These are phyloP conservation scores for Trichoderma erinaceum DNA, from an alignment of 495 filamentous ascomycete genomes.

Conservation along the genomic window DNA sequence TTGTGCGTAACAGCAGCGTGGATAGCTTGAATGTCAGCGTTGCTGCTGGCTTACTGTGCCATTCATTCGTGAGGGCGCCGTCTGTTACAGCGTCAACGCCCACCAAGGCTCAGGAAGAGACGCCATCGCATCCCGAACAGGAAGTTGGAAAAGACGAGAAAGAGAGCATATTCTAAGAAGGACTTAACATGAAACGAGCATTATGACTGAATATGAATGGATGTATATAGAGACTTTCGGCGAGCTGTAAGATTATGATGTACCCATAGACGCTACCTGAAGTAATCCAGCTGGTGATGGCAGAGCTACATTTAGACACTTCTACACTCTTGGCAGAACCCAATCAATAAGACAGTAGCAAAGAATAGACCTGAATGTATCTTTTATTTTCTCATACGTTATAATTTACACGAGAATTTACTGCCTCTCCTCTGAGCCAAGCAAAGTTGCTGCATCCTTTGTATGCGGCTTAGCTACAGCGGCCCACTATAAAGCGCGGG, in stretches of 20 bases:
- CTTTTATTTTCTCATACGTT: no score
- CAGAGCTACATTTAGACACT: no score
- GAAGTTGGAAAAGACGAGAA: conserved; percentile 21
- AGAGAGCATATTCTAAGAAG: neutral
- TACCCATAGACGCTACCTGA: neutral
- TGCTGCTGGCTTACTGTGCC: conserved; percentile 69
- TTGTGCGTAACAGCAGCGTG: conserved; percentile 37
- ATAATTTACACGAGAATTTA: no score
- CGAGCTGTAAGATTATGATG: neutral
- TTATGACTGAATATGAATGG: neutral
- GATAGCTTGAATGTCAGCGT: conserved; percentile 89
- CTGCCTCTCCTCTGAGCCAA: neutral
- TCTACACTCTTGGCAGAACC: no score
- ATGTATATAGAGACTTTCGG: neutral
- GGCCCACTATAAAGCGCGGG: neutral
- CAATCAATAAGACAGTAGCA: no score
- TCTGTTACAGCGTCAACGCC: neutral
- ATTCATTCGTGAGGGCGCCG: conserved; percentile 41
- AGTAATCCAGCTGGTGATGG: no score
- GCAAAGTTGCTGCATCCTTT: conserved; percentile 20
- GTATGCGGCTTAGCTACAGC: conserved; percentile 16
- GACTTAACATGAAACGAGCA: neutral
- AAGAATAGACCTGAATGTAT: no score
- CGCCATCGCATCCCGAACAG: conserved; percentile 13
- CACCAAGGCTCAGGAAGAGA: conserved; percentile 16